Evolutionary conservation across 768 basidiomycete genomes (phyloP).

Genomic region (Psilocybe sp.): DNA sequence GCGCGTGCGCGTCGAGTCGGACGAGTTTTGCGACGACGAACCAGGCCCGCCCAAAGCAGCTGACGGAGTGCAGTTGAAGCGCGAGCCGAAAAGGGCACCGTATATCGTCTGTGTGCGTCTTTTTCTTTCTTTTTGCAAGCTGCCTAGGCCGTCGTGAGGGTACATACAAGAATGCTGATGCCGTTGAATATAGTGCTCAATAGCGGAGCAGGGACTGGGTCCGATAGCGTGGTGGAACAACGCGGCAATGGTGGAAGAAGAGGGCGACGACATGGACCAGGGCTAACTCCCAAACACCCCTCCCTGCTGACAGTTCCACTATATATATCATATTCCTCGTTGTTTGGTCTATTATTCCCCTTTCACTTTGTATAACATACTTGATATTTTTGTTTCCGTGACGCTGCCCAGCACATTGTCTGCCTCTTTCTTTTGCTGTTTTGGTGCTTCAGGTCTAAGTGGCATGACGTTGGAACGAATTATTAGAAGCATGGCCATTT

Average conservation of each 20-base stretch:
- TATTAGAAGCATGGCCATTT: too few relatives aligned
- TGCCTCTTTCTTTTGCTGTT: too few relatives aligned
- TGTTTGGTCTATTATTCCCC: too few relatives aligned
- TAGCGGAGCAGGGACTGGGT: slow-evolving; percentile 80
- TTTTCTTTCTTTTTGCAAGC: neutral
- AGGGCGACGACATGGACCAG: slow-evolving; percentile 39
- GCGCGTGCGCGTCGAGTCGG: slow-evolving; percentile 75
- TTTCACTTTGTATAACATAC: too few relatives aligned
- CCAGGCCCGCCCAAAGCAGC: slow-evolving; percentile 77
- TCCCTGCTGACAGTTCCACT: too few relatives aligned
- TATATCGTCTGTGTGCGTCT: slow-evolving; percentile 67
- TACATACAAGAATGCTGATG: slow-evolving; percentile 18
- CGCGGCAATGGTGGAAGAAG: slow-evolving; percentile 35
- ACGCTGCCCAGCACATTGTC: too few relatives aligned
- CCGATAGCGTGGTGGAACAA: slow-evolving; percentile 75
- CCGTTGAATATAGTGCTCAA: slow-evolving; percentile 63
- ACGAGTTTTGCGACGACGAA: slow-evolving; percentile 84
- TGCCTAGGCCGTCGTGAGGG: neutral
- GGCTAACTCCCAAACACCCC: slow-evolving; percentile 16
- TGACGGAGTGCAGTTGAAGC: slow-evolving; percentile 59
- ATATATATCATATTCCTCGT: too few relatives aligned
- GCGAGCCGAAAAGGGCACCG: slow-evolving; percentile 52
- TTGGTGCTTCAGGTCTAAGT: too few relatives aligned
- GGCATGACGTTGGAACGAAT: too few relatives aligned
- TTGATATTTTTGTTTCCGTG: too few relatives aligned